Base-by-base conservation (phyloP, 345 rosid genomes). In the Lepidium sativum region DNA sequence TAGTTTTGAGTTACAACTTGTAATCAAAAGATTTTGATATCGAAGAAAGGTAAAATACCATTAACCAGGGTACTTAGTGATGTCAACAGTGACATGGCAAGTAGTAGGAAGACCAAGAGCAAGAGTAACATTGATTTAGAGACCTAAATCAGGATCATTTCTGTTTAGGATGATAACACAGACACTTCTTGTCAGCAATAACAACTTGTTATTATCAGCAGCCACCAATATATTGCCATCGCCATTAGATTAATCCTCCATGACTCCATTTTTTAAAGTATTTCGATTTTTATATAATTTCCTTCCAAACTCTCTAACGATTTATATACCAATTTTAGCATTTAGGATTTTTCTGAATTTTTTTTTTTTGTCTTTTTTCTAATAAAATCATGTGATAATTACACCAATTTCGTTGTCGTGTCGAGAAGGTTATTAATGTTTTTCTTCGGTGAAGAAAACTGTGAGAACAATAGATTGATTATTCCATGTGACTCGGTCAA, bases 61-160 rank as follows among this genome's bases (percentile, higher is more conserved):
- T 49, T 16, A 73, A 88, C 97, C 88, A 29, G 92, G 84, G 61
- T 96, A 88, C 37, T 80, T 64, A 55, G 96, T 75, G 68, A 92
- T 73, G 51, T 85, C 86, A 63, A 85, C 81, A 8, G 83, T 67
- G 33, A 80, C 66, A 18, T n/a, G n/a, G n/a, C n/a, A 86, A 41
- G 80, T 76, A 18, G 83, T 23, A 54, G 95, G 98, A 47, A 92
- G 79, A 48, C 73, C 56, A 2, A 86, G 56, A 45, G 96, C 87
- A 40, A 89, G 82, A 10, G 98, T 77, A 60, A 77, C 75, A 59
- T 89, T 88, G 71, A 92, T 75, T 42, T 85, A 78, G 37, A 92
- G 86, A 48, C 87, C 91, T 57, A 86, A 74, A 0, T 74, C 79
- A 42, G 98, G 92, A 64, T 89, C 95, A 57, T 86, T 78, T 31